Evolutionary conservation across 2,329 filamentous ascomycete species (phyloP).

Genomic region (Monilinia aucupariae): DNA sequence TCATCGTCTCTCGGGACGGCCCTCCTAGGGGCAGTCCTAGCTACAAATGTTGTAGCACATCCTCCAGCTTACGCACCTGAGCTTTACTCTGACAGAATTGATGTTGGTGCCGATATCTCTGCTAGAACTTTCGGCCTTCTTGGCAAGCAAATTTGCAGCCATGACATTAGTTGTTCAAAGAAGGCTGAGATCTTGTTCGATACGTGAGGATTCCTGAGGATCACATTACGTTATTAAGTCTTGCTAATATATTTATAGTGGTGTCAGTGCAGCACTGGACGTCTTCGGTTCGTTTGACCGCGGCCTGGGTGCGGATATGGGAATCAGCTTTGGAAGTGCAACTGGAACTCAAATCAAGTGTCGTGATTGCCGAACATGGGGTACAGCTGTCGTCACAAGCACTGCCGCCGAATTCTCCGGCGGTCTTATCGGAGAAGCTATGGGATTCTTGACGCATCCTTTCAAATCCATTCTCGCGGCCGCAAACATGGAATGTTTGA

Average conservation of each 20-base stretch:
- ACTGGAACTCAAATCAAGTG: slow-evolving; percentile 19
- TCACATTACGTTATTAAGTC: no score
- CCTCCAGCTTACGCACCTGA: slow-evolving; percentile 7
- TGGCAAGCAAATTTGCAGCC: neutral
- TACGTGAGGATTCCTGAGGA: slow-evolving; percentile 19
- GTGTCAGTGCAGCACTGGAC: slow-evolving; percentile 7
- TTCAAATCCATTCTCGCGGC: slow-evolving; percentile 19
- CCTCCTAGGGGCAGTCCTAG: slow-evolving; percentile 14
- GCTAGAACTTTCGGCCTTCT: neutral
- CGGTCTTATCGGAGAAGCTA: slow-evolving; percentile 18
- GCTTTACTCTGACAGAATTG: neutral
- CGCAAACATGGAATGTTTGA: slow-evolving; percentile 23
- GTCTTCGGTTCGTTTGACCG: slow-evolving; percentile 8
- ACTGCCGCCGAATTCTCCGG: slow-evolving; percentile 20
- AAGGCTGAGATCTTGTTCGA: slow-evolving; percentile 24
- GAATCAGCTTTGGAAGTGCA: slow-evolving; percentile 12
- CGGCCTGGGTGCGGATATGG: neutral
- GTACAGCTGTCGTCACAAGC: slow-evolving; percentile 25
- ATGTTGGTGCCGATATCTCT: neutral
- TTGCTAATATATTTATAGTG: slow-evolving; percentile 17
- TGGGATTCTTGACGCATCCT: slow-evolving; percentile 24
- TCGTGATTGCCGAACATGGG: slow-evolving; percentile 28
- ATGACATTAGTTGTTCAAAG: slow-evolving; percentile 16
- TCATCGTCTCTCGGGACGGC: slow-evolving; percentile 13
- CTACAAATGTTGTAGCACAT: slow-evolving; percentile 11